Conservation (phyloP, 108 stramenopile species). For the Chaetoceros muelleri region DNA sequence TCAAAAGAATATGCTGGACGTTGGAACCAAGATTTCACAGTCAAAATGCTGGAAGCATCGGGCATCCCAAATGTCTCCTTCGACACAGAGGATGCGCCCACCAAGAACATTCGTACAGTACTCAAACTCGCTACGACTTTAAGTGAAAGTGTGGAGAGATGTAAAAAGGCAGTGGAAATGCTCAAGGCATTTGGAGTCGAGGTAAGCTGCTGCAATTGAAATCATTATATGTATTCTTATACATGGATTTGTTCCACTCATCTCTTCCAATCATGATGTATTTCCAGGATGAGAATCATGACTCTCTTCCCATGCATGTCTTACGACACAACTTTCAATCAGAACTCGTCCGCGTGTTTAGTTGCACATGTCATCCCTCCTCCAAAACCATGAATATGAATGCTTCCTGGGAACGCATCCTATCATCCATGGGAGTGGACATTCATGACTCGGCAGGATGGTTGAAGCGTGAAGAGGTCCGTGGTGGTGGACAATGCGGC, state of each 20-base stretch:
- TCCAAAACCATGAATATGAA: background rate
- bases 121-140: conserved; percentile 64
- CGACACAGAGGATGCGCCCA: conserved; percentile 66
- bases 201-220: conserved; percentile 7
- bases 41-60: conserved; percentile 63
- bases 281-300: no score
- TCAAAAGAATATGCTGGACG: conserved; percentile 50
- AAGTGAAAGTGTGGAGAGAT: conserved; percentile 49
- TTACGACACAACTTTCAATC: background rate
- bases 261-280: no score
- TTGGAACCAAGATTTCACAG: conserved; percentile 57
- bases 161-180: conserved; percentile 46
- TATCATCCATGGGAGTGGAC: conserved; percentile 31
- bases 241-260: background rate
- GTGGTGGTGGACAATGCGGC: conserved; percentile 20
- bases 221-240: conserved; percentile 13
- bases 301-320: background rate
- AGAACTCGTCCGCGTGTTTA: background rate
- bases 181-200: conserved; percentile 16
- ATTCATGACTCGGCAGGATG: conserved; percentile 38
- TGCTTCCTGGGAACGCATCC: background rate
- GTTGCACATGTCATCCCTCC: background rate
- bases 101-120: conserved; percentile 59
- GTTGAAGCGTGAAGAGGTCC: conserved; percentile 6
- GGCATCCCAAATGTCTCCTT: conserved; percentile 68